phyloP scores from a whole-genome alignment of 2,329 filamentous ascomycete genomes.

The Monosporascus sp. region DNA sequence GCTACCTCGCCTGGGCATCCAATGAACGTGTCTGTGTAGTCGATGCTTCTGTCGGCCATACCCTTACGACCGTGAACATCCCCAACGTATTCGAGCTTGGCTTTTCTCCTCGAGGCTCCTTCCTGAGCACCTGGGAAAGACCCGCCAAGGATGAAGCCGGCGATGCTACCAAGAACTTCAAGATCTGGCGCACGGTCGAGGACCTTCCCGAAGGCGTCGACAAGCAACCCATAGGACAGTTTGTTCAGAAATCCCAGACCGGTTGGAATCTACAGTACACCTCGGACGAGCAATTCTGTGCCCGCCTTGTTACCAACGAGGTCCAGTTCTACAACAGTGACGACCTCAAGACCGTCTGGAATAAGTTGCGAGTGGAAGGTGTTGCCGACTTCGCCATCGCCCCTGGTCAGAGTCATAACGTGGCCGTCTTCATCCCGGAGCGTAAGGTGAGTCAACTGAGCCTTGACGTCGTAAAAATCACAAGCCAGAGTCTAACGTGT shows the following conservation, averaged over 20 bases:
- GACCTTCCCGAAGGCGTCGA: constrained; percentile 56
- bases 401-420: constrained; percentile 82
- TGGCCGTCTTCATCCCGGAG: constrained; percentile 93
- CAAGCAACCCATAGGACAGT: constrained; percentile 75
- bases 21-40: constrained; percentile 81
- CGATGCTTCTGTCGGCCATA: constrained; percentile 71
- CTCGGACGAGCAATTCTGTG: constrained; percentile 86
- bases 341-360: constrained; percentile 84
- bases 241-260: constrained; percentile 92
- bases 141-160: constrained; percentile 89
- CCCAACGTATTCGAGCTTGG: constrained; percentile 88
- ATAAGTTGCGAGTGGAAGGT: constrained; percentile 89
- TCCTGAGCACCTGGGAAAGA: constrained; percentile 94
- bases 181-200: constrained; percentile 87
- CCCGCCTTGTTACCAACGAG: constrained; percentile 91
- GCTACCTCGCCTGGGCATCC: constrained; percentile 93
- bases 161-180: constrained; percentile 92
- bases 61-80: constrained; percentile 70
- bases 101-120: constrained; percentile 90
- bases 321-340: constrained; percentile 94
- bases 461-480: not conserved
- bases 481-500: constrained; percentile 7
- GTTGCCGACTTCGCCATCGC: constrained; percentile 85
- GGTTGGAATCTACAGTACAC: constrained; percentile 99
- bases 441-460: constrained; percentile 63